phyloP scores from a whole-genome alignment of 805 yeast genomes.

The Hanseniaspora meyeri region DNA sequence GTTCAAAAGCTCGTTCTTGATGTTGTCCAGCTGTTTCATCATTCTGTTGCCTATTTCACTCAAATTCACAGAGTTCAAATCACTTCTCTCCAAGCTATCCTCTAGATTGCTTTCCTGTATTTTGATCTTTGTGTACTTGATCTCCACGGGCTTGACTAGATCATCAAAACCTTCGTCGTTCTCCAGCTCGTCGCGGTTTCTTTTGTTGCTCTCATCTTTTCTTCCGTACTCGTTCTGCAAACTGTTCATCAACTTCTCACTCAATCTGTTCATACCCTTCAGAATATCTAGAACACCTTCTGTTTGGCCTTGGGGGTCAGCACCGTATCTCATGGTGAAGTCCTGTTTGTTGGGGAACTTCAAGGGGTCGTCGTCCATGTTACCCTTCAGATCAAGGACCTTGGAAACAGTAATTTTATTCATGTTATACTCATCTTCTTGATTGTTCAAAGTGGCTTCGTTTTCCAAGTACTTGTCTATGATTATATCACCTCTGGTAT shows the following conservation, averaged over 20 bases:
- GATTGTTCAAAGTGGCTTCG: conserved; percentile 46
- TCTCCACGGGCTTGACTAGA: conserved; percentile 35
- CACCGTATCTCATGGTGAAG: conserved; percentile 63
- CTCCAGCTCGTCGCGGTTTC: conserved; percentile 22
- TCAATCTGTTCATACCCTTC: conserved; percentile 77
- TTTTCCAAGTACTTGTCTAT: conserved; percentile 70
- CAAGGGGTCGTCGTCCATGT: conserved; percentile 67
- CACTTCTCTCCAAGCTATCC: conserved; percentile 11
- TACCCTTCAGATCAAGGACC: conserved; percentile 68
- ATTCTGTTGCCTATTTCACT: conserved; percentile 2
- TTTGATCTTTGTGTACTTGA: conserved; percentile 42
- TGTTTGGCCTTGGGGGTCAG: conserved; percentile 37
- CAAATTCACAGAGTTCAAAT: neutral
- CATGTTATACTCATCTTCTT: conserved; percentile 29
- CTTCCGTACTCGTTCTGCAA: conserved; percentile 35
- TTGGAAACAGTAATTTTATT: conserved; percentile 44
- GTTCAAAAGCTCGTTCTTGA: conserved; percentile 31
- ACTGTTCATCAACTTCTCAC: conserved; percentile 64
- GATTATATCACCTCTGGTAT: conserved; percentile 71
- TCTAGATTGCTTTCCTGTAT: conserved; percentile 23
- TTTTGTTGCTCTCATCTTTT: conserved; percentile 13
- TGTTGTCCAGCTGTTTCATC: neutral
- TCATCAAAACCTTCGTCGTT: conserved; percentile 41
- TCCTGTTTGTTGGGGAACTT: conserved; percentile 73
- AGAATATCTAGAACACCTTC: conserved; percentile 62